These are phyloP conservation scores for Kokia cookei DNA, from an alignment of 441 rosid species.

Conservation along the genomic window DNA sequence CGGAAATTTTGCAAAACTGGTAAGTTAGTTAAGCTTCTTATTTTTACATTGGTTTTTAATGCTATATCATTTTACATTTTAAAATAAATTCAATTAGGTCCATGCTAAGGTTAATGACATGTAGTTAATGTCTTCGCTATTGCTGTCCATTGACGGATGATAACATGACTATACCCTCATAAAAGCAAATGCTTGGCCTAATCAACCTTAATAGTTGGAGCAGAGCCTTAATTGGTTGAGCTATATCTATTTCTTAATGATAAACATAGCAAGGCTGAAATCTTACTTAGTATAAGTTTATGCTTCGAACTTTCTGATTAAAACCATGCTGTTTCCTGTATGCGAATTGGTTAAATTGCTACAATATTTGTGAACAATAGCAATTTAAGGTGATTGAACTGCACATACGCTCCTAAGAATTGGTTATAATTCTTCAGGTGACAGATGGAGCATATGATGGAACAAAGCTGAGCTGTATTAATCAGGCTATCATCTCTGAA, in stretches of 20 bases:
- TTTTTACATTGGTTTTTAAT: not conserved
- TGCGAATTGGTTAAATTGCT: not conserved
- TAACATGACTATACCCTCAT: not conserved
- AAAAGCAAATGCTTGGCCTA: not conserved
- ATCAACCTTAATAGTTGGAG: not conserved
- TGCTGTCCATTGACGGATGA: not conserved
- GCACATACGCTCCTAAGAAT: not conserved
- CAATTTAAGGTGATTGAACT: not conserved
- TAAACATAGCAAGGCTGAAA: not conserved
- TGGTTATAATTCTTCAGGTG: slow-evolving; percentile 37
- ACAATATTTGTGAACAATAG: not conserved
- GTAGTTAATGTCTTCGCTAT: not conserved
- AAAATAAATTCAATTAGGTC: not conserved
- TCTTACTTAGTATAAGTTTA: not conserved
- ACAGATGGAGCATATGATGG: slow-evolving; percentile 81
- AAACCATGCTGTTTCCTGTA: not conserved
- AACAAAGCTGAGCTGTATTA: slow-evolving; percentile 44
- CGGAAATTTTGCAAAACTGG: slow-evolving; percentile 92
- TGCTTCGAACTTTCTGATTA: not conserved
- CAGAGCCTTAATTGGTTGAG: not conserved
- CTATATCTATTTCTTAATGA: not conserved
- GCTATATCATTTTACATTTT: not conserved
- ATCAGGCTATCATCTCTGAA: slow-evolving; percentile 75
- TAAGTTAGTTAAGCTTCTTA: slow-evolving; percentile 71
- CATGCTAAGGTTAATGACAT: not conserved